A percentile compares a stretch with the other conserved stretches of the same genome.
These are phyloP conservation scores for Colletotrichum spinosum DNA, from an alignment of 2,329 filamentous ascomycete genomes.

Conservation along the genomic window DNA sequence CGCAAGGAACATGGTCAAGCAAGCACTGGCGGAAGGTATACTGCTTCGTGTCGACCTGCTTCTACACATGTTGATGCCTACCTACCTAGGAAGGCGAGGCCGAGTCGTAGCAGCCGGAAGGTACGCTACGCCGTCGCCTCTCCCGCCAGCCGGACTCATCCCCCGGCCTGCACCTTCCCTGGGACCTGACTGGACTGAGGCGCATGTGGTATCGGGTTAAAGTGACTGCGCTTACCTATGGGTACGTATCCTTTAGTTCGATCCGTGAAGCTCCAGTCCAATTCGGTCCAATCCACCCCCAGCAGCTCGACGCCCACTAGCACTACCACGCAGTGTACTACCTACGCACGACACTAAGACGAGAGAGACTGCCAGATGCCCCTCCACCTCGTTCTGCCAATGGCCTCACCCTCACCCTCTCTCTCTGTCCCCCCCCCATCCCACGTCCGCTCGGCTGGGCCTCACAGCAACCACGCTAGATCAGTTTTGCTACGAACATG, in stretches of 20 bases:
- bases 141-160: constrained; percentile 24
- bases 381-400: neutral
- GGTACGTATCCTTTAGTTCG: constrained; percentile 14
- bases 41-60: constrained; percentile 2
- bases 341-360: constrained; percentile 26
- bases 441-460: neutral
- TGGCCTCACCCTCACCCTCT: constrained; percentile 9
- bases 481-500: neutral
- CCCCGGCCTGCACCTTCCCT: constrained; percentile 20
- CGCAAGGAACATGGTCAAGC: constrained; percentile 13
- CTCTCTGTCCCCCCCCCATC: constrained; percentile 10
- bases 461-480: neutral
- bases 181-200: constrained; percentile 13
- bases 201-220: constrained; percentile 26
- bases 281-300: constrained; percentile 2
- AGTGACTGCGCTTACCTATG: neutral
- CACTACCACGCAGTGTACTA: constrained; percentile 1
- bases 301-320: neutral
- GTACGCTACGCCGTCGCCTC: constrained; percentile 18
- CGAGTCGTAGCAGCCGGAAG: too few relatives aligned
- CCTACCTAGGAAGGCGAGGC: constrained; percentile 1
- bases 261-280: constrained; percentile 7
- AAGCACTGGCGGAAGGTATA: neutral
- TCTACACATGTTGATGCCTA: constrained; percentile 18
- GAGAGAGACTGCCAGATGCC: constrained; percentile 4